phyloP scores from a whole-genome alignment of 2,329 filamentous ascomycete species.

The Neonectria coccinea region DNA sequence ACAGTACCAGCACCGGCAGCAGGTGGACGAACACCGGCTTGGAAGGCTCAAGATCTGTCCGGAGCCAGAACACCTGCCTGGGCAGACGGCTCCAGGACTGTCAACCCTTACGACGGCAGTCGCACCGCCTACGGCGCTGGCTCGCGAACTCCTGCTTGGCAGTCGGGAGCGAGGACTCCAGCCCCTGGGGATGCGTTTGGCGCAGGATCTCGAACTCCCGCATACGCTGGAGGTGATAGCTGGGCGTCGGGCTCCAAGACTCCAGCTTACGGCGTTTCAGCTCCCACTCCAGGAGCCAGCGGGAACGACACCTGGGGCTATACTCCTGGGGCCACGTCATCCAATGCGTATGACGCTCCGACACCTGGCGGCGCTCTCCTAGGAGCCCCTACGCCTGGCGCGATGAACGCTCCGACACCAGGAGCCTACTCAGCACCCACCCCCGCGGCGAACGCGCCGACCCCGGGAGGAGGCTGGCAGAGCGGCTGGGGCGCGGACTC shows the following conservation, averaged over 20 bases:
- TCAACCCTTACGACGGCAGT: conserved; percentile 78
- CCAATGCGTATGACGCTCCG: conserved; percentile 74
- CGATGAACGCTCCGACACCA: conserved; percentile 77
- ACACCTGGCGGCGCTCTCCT: conserved; percentile 71
- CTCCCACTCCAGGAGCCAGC: conserved; percentile 69
- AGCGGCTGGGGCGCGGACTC: conserved; percentile 71
- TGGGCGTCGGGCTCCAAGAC: conserved; percentile 81
- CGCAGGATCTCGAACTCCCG: conserved; percentile 76
- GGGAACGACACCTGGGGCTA: conserved; percentile 71
- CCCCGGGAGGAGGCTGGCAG: conserved; percentile 73
- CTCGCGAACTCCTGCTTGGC: conserved; percentile 81
- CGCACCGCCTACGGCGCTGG: conserved; percentile 83
- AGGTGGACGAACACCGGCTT: conserved; percentile 72
- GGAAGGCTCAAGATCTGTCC: conserved; percentile 64
- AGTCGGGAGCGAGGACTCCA: conserved; percentile 80
- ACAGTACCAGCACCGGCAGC: conserved; percentile 64
- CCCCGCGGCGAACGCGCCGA: conserved; percentile 74
- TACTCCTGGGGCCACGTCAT: conserved; percentile 61
- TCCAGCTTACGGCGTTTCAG: conserved; percentile 75
- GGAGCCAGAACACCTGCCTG: conserved; percentile 77
- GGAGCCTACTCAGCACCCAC: conserved; percentile 75
- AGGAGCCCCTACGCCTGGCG: conserved; percentile 71
- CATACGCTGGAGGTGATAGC: conserved; percentile 68
- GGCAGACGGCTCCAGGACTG: conserved; percentile 74
- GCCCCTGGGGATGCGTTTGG: conserved; percentile 71